These are phyloP conservation scores for Dothideomycetes sp. DNA, from an alignment of 2,329 filamentous ascomycete genomes.

Conservation along the genomic window DNA sequence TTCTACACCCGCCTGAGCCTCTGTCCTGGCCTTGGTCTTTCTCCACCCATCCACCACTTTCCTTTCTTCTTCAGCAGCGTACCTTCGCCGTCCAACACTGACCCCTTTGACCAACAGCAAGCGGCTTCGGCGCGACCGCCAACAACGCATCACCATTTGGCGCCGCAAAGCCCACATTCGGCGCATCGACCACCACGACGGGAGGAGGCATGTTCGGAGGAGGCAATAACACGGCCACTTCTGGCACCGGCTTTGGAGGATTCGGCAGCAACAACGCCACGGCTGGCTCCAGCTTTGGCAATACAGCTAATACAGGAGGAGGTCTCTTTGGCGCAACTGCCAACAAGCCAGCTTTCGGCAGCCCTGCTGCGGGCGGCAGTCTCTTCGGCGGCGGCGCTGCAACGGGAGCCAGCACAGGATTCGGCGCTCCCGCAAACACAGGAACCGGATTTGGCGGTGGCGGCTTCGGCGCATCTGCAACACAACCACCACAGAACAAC, in stretches of 20 bases:
- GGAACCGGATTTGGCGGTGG: constrained; percentile 28
- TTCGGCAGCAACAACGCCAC: constrained; percentile 14
- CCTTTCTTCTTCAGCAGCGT: neutral
- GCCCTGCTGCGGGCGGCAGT: constrained; percentile 29
- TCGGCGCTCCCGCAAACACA: constrained; percentile 30
- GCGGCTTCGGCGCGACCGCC: constrained; percentile 11
- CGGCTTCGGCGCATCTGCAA: constrained; percentile 34
- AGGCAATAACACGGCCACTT: constrained; percentile 21
- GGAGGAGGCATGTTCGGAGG: constrained; percentile 19
- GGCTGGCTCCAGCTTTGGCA: constrained; percentile 14
- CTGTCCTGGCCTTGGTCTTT: neutral
- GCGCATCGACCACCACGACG: constrained; percentile 15
- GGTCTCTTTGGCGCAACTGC: constrained; percentile 17
- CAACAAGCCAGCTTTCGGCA: constrained; percentile 43
- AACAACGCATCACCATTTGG: constrained; percentile 11
- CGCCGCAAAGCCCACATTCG: constrained; percentile 15
- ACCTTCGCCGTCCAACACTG: neutral
- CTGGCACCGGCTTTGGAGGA: constrained; percentile 24
- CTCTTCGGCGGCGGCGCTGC: constrained; percentile 28
- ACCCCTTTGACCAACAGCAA: constrained; percentile 3
- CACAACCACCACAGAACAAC: constrained; percentile 41
- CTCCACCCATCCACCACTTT: neutral
- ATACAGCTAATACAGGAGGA: constrained; percentile 13
- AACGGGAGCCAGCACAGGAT: constrained; percentile 27
- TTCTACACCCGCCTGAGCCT: neutral